Percentiles rank a stretch among this genome's conserved stretches.
Evolutionary conservation across 1,284 basidiomycete genomes (phyloP).

Genomic region (Naganishia liquefaciens): DNA sequence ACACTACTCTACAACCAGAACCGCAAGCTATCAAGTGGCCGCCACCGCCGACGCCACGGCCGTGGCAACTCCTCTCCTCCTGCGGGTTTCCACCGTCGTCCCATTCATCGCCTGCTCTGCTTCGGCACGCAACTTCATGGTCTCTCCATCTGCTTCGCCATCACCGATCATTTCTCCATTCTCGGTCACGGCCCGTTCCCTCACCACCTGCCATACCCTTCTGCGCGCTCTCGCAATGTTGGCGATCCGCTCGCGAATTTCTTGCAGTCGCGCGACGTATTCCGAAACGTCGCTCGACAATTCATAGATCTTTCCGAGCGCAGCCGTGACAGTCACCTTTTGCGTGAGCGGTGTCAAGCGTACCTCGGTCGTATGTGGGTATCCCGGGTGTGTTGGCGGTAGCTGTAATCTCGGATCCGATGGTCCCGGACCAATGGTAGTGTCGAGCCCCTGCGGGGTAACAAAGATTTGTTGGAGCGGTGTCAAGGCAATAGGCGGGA

Average conservation of each 20-base stretch:
- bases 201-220: conserved; percentile 56
- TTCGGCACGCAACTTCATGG: conserved; percentile 32
- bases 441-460: conserved; percentile 46
- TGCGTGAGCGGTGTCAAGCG: conserved; percentile 50
- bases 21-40: too few relatives aligned
- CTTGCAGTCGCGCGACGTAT: conserved; percentile 58
- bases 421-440: conserved; percentile 44
- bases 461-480: conserved; percentile 52
- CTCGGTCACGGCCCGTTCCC: conserved; percentile 45
- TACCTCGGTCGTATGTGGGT: conserved; percentile 44
- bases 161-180: conserved; percentile 28
- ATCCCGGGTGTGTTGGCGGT: conserved; percentile 39
- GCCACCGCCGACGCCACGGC: conserved; percentile 29
- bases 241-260: conserved; percentile 56
- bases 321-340: conserved; percentile 50
- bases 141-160: conserved; percentile 34
- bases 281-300: conserved; percentile 57
- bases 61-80: conserved; percentile 31
- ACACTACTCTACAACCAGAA: too few relatives aligned
- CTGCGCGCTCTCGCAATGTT: conserved; percentile 55
- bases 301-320: conserved; percentile 53
- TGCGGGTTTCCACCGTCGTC: conserved; percentile 30
- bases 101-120: conserved; percentile 31
- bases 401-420: conserved; percentile 39
- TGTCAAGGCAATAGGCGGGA: conserved; percentile 38